Conservation (phyloP, 331 rosid species). For the Rosa hybrid region DNA sequence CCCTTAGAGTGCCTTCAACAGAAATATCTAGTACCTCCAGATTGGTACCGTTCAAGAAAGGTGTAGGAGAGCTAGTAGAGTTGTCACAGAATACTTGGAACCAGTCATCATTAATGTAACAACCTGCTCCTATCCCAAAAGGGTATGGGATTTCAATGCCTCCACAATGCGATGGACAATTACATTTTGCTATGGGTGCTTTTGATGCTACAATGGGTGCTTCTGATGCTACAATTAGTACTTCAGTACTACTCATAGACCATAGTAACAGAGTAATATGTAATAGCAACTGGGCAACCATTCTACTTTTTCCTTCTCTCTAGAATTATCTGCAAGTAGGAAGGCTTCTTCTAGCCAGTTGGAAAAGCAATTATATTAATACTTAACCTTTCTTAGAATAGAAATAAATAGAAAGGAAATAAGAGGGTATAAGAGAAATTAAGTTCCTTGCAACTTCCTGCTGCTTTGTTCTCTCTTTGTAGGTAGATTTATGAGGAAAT, state of each 20-base stretch:
- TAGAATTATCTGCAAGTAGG: not conserved
- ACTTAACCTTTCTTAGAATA: not conserved
- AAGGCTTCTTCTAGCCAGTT: not conserved
- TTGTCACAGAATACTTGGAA: conserved; percentile 13
- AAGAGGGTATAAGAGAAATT: not conserved
- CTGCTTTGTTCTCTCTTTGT: not conserved
- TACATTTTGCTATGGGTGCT: not conserved
- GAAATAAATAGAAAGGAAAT: not conserved
- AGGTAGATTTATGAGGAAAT: not conserved
- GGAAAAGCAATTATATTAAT: not conserved
- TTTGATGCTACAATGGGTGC: no score
- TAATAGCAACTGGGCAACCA: not conserved
- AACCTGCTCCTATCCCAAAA: conserved; percentile 25
- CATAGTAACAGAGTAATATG: not conserved
- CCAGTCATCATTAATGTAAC: conserved; percentile 19
- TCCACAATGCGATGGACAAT: conserved; percentile 11
- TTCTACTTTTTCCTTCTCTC: not conserved
- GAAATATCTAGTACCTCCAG: conserved; percentile 3
- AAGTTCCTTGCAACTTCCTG: not conserved
- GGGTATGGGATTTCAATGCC: conserved; percentile 12
- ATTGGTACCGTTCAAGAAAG: conserved; percentile 8
- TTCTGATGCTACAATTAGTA: conserved; percentile 3
- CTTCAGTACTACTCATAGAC: not conserved
- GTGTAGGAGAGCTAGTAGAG: not conserved
- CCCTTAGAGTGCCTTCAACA: conserved; percentile 19